Evolutionary conservation across 23 red algal genomes (phyloP).

Genomic region (Gracilaria domingensis): DNA sequence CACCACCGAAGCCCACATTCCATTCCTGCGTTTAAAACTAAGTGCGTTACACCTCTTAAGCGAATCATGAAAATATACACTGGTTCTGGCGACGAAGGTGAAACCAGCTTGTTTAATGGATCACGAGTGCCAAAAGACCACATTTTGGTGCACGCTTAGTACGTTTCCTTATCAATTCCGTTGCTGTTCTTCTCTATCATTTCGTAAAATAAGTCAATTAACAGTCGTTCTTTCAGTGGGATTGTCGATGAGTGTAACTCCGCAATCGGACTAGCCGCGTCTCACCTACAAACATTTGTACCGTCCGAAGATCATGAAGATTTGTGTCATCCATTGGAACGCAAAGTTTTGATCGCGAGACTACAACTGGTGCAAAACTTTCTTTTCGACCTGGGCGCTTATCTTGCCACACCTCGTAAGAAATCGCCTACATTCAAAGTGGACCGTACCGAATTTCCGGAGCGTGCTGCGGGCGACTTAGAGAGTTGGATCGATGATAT

Average conservation of each 20-base stretch:
- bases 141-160: slow-evolving; percentile 74
- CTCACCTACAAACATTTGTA: slow-evolving; percentile 27
- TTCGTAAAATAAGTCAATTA: not conserved
- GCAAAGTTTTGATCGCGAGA: slow-evolving; percentile 15
- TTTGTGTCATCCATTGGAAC: slow-evolving; percentile 1
- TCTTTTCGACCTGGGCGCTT: slow-evolving; percentile 87
- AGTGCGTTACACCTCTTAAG: not conserved
- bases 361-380: slow-evolving; percentile 69
- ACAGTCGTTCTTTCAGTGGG: slow-evolving; percentile 40
- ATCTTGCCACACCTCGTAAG: slow-evolving; percentile 79
- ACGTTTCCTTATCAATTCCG: slow-evolving; percentile 27
- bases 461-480: slow-evolving; percentile 29
- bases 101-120: slow-evolving; percentile 90
- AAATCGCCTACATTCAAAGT: slow-evolving; percentile 55
- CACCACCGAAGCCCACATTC: too few species aligned
- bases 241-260: slow-evolving; percentile 87
- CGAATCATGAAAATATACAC: slow-evolving; percentile 88
- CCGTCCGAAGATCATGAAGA: not conserved
- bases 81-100: slow-evolving; percentile 81
- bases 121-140: slow-evolving; percentile 78
- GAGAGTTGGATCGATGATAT: slow-evolving; percentile 94
- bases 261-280: slow-evolving; percentile 72
- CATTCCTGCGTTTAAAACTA: not conserved
- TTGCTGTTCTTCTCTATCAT: not conserved
- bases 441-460: slow-evolving; percentile 57